Evolutionary conservation across 371 early-diverging fungal species (phyloP).

Genomic region (Apophysomyces elegans): DNA sequence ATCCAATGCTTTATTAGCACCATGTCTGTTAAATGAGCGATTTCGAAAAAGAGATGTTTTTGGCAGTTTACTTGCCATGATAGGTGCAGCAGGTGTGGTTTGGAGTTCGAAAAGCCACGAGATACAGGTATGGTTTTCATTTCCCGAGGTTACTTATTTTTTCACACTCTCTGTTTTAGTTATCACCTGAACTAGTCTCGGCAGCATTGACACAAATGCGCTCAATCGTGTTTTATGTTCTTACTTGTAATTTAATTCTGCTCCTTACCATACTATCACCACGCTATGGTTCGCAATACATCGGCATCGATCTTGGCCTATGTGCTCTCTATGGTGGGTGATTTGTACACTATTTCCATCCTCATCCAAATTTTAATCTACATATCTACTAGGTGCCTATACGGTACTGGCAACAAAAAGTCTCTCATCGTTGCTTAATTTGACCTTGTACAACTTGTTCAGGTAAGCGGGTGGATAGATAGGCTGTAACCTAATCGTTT

Average conservation of each 20-base stretch:
- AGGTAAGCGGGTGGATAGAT: slow-evolving; percentile 25
- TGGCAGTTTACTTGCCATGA: slow-evolving; percentile 61
- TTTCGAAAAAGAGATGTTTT: slow-evolving; percentile 59
- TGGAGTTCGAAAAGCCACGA: slow-evolving; percentile 55
- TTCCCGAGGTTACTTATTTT: slow-evolving; percentile 12
- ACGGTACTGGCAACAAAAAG: slow-evolving; percentile 73
- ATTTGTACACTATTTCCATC: not conserved
- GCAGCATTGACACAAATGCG: slow-evolving; percentile 55
- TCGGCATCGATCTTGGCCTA: slow-evolving; percentile 62
- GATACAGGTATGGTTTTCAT: slow-evolving; percentile 38
- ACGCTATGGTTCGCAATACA: slow-evolving; percentile 49
- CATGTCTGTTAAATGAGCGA: slow-evolving; percentile 62
- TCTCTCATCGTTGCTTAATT: slow-evolving; percentile 62
- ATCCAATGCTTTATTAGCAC: slow-evolving; percentile 69
- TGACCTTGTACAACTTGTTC: slow-evolving; percentile 60
- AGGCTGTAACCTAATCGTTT: not conserved
- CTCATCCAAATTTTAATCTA: too few species aligned
- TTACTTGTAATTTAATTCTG: slow-evolving; percentile 35
- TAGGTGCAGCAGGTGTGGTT: slow-evolving; percentile 70
- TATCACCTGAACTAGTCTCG: slow-evolving; percentile 58
- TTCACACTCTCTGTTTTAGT: slow-evolving; percentile 18
- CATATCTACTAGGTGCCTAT: slow-evolving; percentile 56
- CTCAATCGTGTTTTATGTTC: slow-evolving; percentile 55
- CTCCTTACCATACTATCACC: slow-evolving; percentile 47
- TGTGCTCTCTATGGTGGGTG: slow-evolving; percentile 66